Percentiles rank a stretch among this genome's conserved stretches.
These are phyloP conservation scores for Aspergillus luchuensis DNA, from an alignment of 2,329 filamentous ascomycete genomes.

Conservation along the genomic window DNA sequence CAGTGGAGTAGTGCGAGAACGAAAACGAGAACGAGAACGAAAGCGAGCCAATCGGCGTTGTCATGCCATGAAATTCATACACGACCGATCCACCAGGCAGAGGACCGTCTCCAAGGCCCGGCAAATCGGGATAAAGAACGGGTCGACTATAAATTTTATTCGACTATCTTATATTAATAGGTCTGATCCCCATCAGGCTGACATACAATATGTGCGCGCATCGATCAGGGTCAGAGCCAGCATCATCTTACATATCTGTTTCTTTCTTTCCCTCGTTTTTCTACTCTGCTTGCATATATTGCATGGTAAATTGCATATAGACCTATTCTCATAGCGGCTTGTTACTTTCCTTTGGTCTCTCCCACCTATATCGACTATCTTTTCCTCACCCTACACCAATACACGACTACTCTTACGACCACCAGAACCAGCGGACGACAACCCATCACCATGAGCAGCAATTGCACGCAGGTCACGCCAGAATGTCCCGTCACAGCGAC, in stretches of 20 bases:
- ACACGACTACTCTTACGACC: constrained; percentile 1
- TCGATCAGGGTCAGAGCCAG: background rate
- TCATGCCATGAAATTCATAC: background rate
- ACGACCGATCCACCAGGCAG: constrained; percentile 13
- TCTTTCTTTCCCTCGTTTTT: background rate
- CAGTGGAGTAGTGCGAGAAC: constrained; percentile 24
- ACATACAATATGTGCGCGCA: constrained; percentile 2
- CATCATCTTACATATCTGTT: background rate
- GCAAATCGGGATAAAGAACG: constrained; percentile 3
- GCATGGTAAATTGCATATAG: background rate
- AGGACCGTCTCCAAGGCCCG: constrained; percentile 1
- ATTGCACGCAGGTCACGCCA: constrained; percentile 40
- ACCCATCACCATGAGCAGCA: constrained; percentile 23
- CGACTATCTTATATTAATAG: constrained; percentile 2
- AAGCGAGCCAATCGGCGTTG: constrained; percentile 16
- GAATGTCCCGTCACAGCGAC: constrained; percentile 51
- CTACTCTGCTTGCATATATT: background rate
- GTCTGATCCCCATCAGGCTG: background rate
- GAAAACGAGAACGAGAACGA: constrained; percentile 33
- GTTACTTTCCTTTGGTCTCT: background rate
- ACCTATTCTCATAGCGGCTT: background rate
- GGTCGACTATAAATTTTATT: background rate
- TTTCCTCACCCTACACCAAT: background rate
- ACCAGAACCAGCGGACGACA: background rate
- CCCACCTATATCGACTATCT: background rate